Base-by-base conservation (phyloP, 768 basidiomycete species). In the Collybia sordida region DNA sequence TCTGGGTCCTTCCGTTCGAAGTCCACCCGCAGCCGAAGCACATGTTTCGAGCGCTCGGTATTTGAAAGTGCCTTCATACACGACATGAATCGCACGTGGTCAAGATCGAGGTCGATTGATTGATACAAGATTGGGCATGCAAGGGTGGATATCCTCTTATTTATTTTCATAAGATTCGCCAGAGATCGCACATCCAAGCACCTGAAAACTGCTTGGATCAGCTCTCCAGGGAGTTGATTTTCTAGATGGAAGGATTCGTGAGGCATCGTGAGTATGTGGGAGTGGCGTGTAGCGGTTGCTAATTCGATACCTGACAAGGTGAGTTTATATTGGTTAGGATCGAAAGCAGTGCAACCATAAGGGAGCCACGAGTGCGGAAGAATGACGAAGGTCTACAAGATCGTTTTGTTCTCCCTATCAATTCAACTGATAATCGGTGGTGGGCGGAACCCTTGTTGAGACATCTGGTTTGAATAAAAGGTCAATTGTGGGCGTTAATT, bases 1-100 rank as follows among this genome's bases (percentile, higher is more conserved):
- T 12, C 12, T 25, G 21, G 9, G 9, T 6, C 31, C 23, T 38
- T 35, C 23, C 45, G 25, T 25, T 47, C 35, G 23, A 35, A 47
- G 19, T 25, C 23, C 6, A 47, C 27, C 15, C 27, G 36, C 21
- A 47, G 18, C 6, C 8, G 23, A 14, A 3, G 35, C 36, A 47
- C 45, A 25, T 24, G 36, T n/a, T 18, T 47, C 3, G 45, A 35
- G 7, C 6, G 31, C 9, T 22, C 11, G 36, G 18, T 18, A 18
- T 38, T 25, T 17, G 45, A 47, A 18, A 47, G 45, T 24, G 45
- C 28, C 27, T 38, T 38, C 36, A 47, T n/a, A 38, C 45, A 47
- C 18, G 23, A 19, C 12, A 9, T 21, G 7, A 38, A 27, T 15
- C 45, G 45, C 22, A 17, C 22, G n/a, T 15, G 39, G 39, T 23